Base-by-base conservation (phyloP, 2,329 filamentous ascomycete species). In the Trichoderma sp. region DNA sequence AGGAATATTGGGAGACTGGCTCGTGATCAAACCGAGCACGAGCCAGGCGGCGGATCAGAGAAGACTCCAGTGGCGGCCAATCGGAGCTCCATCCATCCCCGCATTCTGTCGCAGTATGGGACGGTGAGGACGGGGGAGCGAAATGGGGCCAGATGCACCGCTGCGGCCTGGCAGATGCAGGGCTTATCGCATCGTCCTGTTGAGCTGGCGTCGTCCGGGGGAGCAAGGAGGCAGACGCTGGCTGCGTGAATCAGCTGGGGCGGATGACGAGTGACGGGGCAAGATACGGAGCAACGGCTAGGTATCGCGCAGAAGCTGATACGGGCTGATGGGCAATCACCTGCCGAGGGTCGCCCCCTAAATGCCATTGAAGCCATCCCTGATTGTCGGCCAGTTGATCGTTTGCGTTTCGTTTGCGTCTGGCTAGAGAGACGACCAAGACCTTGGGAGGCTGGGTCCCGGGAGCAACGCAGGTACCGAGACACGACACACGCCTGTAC, bases 41-140 rank as follows among this genome's bases (percentile, higher is more conserved):
- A 58, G 59, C 64, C 64, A 63, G 64, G 59, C 51, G 39, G 58
- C 64, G 64, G 58, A 64, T 63, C 64, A 66, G 60, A 57, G 57
- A 59, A 59, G 55, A 17, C 7, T 30, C 6, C 4, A 17, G 45
- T 56, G 60, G 52, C 44, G 60, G 28, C 64, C 64, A 66, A 66
- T 66, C 52, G 64, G 64, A 47, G 64, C 43, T 43, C 26, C 50
- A 45, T 28, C 4, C 45, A 57, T 64, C 64, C 64, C 64, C 64
- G 64, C 64, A 66, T 66, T 66, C 58, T 39, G 34, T 39, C 34
- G 34, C 34, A 39, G 34, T 39, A 39, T 39, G 34, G 34, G 34
- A 39, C 34, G 34, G 34, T 39, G 58, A 45, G 58, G 64, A 63
- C 59, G 51, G 51, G 47, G 56, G 44, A 39, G 34, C 34, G 34